Conservation (phyloP, 2,329 filamentous ascomycete species). For the Penicillium frequentans region DNA sequence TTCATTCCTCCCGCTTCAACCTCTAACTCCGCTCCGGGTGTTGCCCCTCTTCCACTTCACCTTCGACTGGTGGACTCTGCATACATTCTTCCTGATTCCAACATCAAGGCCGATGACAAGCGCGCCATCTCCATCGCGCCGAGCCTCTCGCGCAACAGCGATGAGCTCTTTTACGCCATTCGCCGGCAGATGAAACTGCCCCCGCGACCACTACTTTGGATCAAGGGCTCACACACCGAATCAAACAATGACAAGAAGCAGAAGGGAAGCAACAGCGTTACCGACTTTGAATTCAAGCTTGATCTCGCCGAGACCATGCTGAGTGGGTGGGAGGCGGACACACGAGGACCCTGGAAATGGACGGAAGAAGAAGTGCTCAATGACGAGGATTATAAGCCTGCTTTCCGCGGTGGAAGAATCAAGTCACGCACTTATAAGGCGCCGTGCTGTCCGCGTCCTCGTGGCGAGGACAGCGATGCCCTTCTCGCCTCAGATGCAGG, state of each 20-base stretch:
- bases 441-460: not conserved
- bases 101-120: slow-evolving; percentile 5
- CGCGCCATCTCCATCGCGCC: slow-evolving; percentile 13
- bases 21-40: not conserved
- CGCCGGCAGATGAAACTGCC: slow-evolving; percentile 21
- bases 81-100: slow-evolving; percentile 17
- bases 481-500: slow-evolving; percentile 9
- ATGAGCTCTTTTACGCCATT: slow-evolving; percentile 16
- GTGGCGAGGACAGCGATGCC: slow-evolving; percentile 13
- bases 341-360: slow-evolving; percentile 1
- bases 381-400: slow-evolving; percentile 13
- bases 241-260: slow-evolving; percentile 12
- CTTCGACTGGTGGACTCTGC: slow-evolving; percentile 20
- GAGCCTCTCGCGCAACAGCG: slow-evolving; percentile 12
- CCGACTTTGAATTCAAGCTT: slow-evolving; percentile 21
- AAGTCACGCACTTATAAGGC: slow-evolving; percentile 17
- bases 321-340: slow-evolving; percentile 19
- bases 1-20: not conserved
- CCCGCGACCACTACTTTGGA: slow-evolving; percentile 16
- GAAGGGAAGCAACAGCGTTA: slow-evolving; percentile 9
- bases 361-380: slow-evolving; percentile 6
- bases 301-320: slow-evolving; percentile 26
- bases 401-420: slow-evolving; percentile 19
- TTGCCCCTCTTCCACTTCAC: not conserved
- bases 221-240: slow-evolving; percentile 19